Evolutionary conservation across 495 filamentous ascomycete species (phyloP).

Genomic region (Neurospora africana): DNA sequence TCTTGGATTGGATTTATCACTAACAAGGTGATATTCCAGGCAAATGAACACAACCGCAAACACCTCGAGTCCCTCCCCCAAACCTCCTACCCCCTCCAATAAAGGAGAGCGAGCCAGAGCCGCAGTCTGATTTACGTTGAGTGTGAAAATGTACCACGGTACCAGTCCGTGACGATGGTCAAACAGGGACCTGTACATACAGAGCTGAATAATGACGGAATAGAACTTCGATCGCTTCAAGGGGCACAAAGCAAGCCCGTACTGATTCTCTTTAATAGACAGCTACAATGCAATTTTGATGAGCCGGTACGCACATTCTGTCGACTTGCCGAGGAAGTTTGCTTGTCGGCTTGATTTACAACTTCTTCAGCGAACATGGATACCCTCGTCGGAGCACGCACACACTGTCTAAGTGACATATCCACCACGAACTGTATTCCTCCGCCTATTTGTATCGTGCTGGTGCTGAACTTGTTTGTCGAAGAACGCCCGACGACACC

Average conservation of each 20-base stretch:
- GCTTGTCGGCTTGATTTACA: background rate
- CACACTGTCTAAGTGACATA: background rate
- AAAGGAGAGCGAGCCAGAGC: background rate
- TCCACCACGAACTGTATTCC: background rate
- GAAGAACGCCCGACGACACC: background rate
- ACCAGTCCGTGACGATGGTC: background rate
- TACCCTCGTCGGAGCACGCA: background rate
- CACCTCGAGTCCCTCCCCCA: constrained; percentile 69
- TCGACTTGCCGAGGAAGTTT: background rate
- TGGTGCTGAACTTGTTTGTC: background rate
- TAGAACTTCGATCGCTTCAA: background rate
- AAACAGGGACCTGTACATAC: background rate
- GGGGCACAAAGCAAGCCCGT: background rate
- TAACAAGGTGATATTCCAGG: constrained; percentile 36
- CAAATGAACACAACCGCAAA: constrained; percentile 73
- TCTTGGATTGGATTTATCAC: background rate
- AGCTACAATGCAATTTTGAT: background rate
- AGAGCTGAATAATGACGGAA: background rate
- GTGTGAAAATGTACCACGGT: background rate
- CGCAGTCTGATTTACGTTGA: background rate
- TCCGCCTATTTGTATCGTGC: background rate
- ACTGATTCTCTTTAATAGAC: background rate
- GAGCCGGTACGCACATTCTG: background rate
- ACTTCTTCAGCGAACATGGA: background rate
- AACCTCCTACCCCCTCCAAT: constrained; percentile 57